Conservation (phyloP, 768 basidiomycete species). For the Terana coerulea region DNA sequence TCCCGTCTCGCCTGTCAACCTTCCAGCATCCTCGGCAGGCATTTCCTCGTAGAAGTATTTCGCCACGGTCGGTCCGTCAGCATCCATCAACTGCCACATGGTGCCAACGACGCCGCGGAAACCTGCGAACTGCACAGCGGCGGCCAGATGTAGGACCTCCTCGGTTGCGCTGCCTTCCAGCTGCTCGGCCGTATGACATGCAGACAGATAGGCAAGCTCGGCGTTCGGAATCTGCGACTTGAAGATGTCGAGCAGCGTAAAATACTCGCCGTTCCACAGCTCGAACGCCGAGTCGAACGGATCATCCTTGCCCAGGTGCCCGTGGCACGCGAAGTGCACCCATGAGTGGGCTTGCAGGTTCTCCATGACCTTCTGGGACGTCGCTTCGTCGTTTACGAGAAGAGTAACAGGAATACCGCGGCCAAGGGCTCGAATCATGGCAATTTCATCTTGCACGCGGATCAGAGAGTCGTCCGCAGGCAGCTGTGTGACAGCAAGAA, state of each 20-base stretch:
- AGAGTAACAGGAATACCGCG: no score
- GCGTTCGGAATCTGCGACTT: constrained; percentile 15
- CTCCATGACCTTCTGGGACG: constrained; percentile 4
- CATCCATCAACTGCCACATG: constrained; percentile 42
- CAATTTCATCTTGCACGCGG: background rate
- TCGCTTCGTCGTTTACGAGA: constrained; percentile 1
- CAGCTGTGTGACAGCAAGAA: background rate
- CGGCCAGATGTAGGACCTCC: constrained; percentile 40
- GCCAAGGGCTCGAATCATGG: background rate
- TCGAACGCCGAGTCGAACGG: constrained; percentile 28
- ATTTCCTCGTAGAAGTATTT: constrained; percentile 26
- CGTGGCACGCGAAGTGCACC: constrained; percentile 28
- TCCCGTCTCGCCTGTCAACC: background rate
- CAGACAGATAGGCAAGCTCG: constrained; percentile 41
- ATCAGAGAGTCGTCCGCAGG: background rate
- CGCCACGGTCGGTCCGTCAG: constrained; percentile 31
- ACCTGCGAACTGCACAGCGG: constrained; percentile 34
- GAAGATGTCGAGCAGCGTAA: constrained; percentile 18
- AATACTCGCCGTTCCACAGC: constrained; percentile 20
- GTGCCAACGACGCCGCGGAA: constrained; percentile 36
- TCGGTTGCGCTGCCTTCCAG: constrained; percentile 27
- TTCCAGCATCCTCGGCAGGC: background rate
- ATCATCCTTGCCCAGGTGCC: constrained; percentile 6
- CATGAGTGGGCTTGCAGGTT: constrained; percentile 9
- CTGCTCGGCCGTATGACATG: constrained; percentile 37